Evolutionary conservation across 2,329 filamentous ascomycete species (phyloP), one percentile per base, ranked within the genome.

Genomic region (Knufia petricola): DNA sequence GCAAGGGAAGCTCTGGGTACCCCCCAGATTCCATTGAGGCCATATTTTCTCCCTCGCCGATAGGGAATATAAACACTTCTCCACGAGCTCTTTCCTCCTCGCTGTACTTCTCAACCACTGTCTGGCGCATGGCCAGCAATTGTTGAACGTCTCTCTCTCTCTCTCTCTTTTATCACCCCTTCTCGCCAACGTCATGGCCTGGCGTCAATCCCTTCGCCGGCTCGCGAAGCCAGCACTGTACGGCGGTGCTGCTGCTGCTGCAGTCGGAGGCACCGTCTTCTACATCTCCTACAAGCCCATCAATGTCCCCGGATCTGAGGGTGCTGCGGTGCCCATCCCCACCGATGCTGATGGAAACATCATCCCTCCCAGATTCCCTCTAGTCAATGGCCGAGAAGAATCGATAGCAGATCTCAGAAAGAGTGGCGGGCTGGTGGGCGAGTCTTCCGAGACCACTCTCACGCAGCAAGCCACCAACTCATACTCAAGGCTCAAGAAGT

Each of bases 221-320:
- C 60, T 81, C 52, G 59, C 81, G 57, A 74, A 72, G 62, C 75
- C 75, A 42, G 64, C 81, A 52, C 72, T 80, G 24, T 82, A 82
- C 65, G 75, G 75, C 45, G 70, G 76, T 34, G 75, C 70, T 46
- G 77, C 74, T 19, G 70, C 72, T 50, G 69, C 70, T 30, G 69
- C 72, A 46, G 75, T 74, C 56, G 75, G 73, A 46, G 74, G 74
- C 49, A 69, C 52, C 36, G 26, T 73, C 38, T 70, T 82, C 50
- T 83, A 82, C 65, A 67, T 78, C 53, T 71, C 76, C 57, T 79
- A 81, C 61, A 74, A 79, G 42, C 79, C 79, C 21, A 76, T 78
- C 58, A 76, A 81, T 59, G 79, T 83, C 28, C 79, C 79, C 20
- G 79, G 79, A 50, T 72, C 74, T 39, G 77, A 82, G 59, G 75